Evolutionary conservation across 805 yeast genomes (phyloP).

Genomic region (Candida verbasci): DNA sequence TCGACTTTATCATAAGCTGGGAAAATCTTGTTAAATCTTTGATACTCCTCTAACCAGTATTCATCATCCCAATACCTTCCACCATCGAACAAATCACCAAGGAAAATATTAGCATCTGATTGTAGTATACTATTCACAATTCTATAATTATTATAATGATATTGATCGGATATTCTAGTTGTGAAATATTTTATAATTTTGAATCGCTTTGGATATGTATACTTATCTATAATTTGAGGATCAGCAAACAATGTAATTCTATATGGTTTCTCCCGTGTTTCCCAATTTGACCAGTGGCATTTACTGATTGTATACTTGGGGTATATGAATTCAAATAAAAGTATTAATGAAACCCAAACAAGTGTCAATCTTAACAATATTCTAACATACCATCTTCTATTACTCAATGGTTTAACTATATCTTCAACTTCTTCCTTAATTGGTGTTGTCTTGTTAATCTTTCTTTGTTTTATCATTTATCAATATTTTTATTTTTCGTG

Average conservation of each 20-base stretch:
- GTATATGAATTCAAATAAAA: slow-evolving; percentile 29
- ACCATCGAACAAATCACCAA: slow-evolving; percentile 94
- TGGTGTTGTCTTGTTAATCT: background rate
- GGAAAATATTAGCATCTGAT: slow-evolving; percentile 73
- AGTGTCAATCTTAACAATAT: background rate
- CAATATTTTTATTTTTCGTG: too few species aligned
- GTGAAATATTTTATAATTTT: slow-evolving; percentile 49
- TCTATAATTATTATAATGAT: slow-evolving; percentile 71
- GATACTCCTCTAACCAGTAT: slow-evolving; percentile 65
- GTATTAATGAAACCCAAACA: slow-evolving; percentile 24
- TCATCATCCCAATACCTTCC: slow-evolving; percentile 79
- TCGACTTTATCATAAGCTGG: slow-evolving; percentile 45
- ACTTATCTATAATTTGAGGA: slow-evolving; percentile 88
- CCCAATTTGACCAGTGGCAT: slow-evolving; percentile 65
- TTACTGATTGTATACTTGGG: slow-evolving; percentile 18
- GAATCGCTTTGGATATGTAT: slow-evolving; percentile 78
- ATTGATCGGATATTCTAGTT: slow-evolving; percentile 64
- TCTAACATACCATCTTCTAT: background rate
- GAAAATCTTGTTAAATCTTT: slow-evolving; percentile 65
- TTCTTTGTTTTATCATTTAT: background rate
- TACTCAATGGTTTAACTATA: background rate
- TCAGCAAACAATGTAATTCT: slow-evolving; percentile 71
- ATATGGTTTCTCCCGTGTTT: slow-evolving; percentile 37
- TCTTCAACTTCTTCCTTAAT: background rate
- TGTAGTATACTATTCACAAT: slow-evolving; percentile 51